A percentile compares a stretch with the other conserved stretches of the same genome.
Conservation (phyloP, 2,329 filamentous ascomycete genomes). For the Monilinia aucupariae region DNA sequence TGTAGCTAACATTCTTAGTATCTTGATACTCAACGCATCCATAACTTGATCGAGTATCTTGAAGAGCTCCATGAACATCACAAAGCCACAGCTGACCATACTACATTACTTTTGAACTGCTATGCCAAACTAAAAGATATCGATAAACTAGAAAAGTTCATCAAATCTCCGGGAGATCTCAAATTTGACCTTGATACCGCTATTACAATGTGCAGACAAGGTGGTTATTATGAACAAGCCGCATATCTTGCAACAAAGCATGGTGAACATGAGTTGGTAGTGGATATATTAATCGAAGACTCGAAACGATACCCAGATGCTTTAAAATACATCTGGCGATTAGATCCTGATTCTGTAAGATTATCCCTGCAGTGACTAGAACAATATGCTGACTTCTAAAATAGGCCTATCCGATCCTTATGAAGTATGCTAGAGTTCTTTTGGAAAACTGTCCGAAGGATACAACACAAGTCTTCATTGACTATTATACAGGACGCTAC, state of each 20-base stretch:
- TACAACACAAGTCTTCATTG: conserved; percentile 82
- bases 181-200: conserved; percentile 97
- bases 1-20: conserved; percentile 52
- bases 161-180: conserved; percentile 87
- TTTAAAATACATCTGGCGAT: conserved; percentile 81
- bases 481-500: conserved; percentile 89
- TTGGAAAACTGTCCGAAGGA: conserved; percentile 79
- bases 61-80: conserved; percentile 94
- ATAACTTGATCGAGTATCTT: conserved; percentile 94
- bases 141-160: conserved; percentile 91
- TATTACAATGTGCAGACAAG: conserved; percentile 95
- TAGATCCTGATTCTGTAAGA: conserved; percentile 71
- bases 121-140: conserved; percentile 98
- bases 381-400: conserved; percentile 16
- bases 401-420: conserved; percentile 78
- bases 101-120: conserved; percentile 88
- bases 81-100: conserved; percentile 90
- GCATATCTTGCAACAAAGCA: conserved; percentile 93
- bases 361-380: not conserved
- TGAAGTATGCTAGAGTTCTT: conserved; percentile 91
- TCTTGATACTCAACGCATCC: conserved; percentile 92
- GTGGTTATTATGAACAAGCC: conserved; percentile 93
- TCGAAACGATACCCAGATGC: conserved; percentile 86
- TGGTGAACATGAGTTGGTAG: conserved; percentile 85
- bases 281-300: conserved; percentile 94